Evolutionary conservation across 1,284 basidiomycete genomes (phyloP).

Genomic region (Puccinia coronata): DNA sequence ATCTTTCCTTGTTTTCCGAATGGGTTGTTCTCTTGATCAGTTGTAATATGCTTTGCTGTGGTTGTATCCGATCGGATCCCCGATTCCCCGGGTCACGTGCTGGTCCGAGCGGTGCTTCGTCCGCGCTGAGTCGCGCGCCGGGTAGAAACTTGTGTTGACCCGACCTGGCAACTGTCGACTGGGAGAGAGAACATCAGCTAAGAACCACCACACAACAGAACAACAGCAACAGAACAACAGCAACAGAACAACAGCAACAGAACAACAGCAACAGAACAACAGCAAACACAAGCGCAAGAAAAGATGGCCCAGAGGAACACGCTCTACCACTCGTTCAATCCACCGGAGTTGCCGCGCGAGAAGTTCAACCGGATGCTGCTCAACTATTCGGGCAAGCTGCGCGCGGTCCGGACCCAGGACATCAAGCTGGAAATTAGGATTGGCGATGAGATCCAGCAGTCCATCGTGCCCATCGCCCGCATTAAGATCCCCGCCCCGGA

Average conservation of each 20-base stretch:
- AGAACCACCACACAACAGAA: too few species aligned
- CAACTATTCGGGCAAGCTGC: slow-evolving; percentile 31
- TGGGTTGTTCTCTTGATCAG: too few species aligned
- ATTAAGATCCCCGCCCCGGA: slow-evolving; percentile 82
- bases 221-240: too few species aligned
- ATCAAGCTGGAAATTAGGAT: slow-evolving; percentile 29
- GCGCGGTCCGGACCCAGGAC: slow-evolving; percentile 26
- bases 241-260: not conserved
- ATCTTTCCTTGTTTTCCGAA: too few species aligned
- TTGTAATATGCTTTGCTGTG: too few species aligned
- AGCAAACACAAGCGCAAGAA: not conserved
- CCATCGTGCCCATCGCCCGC: slow-evolving; percentile 75
- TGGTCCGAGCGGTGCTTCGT: too few species aligned
- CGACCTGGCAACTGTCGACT: too few species aligned
- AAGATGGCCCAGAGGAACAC: not conserved
- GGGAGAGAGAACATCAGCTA: too few species aligned
- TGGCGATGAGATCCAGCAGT: not conserved
- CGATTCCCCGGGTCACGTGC: too few species aligned
- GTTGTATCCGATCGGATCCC: too few species aligned
- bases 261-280: not conserved
- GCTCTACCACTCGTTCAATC: not conserved
- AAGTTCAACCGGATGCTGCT: slow-evolving; percentile 6
- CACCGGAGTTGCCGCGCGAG: slow-evolving; percentile 9
- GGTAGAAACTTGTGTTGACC: too few species aligned
- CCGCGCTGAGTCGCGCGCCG: too few species aligned